Evolutionary conservation across 208 protist genomes (phyloP).

Genomic region (Leishmania tarentolae): DNA sequence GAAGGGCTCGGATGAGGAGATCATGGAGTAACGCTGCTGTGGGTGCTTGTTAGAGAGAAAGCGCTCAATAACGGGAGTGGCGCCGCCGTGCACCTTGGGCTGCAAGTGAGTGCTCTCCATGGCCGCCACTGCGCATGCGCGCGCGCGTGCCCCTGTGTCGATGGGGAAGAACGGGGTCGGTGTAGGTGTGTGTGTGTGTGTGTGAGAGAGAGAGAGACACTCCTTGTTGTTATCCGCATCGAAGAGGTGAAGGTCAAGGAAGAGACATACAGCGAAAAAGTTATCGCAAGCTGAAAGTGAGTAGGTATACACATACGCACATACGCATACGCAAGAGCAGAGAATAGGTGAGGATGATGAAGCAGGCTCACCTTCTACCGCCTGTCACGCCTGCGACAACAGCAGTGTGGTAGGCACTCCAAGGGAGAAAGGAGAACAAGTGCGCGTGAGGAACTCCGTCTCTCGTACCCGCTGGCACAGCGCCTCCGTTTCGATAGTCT

Average conservation of each 20-base stretch:
- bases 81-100: conserved; percentile 16
- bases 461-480: not conserved
- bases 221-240: not conserved
- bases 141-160: not conserved
- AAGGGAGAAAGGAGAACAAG: not conserved
- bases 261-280: not conserved
- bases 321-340: not conserved
- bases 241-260: not conserved
- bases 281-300: not conserved
- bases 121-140: not conserved
- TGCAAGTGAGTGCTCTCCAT: conserved; percentile 17
- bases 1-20: conserved; percentile 15
- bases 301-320: not conserved
- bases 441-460: not conserved
- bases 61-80: conserved; percentile 26
- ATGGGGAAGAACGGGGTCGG: not conserved
- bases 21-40: conserved; percentile 10
- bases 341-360: not conserved
- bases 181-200: not conserved
- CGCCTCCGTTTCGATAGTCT: not conserved
- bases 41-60: conserved; percentile 15
- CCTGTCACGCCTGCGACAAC: not conserved
- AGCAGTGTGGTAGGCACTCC: not conserved
- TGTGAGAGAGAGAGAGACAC: too few relatives aligned
- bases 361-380: not conserved